Evolutionary conservation across 306 rosid species (phyloP).

Genomic region (Chamaecrista fasciculata): DNA sequence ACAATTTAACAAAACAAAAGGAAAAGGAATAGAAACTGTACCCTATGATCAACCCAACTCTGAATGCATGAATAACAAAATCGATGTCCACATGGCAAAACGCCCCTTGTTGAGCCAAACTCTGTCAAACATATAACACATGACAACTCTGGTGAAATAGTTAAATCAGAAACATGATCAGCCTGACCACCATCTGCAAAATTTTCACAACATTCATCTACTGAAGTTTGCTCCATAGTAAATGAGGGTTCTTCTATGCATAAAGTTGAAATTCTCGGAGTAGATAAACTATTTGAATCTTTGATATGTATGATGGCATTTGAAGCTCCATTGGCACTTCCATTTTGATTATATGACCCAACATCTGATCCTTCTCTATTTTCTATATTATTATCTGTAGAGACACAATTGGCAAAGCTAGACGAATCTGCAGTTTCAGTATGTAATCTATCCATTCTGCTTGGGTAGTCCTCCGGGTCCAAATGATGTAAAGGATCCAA

Average conservation of each 20-base stretch:
- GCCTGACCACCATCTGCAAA: conserved; percentile 22
- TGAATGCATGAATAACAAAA: conserved; percentile 83
- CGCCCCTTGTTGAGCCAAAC: conserved; percentile 70
- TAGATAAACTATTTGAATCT: conserved; percentile 21
- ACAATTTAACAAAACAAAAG: conserved; percentile 4
- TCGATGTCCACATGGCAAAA: conserved; percentile 86
- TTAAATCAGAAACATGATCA: conserved; percentile 33
- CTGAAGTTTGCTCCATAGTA: conserved; percentile 32
- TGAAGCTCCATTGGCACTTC: conserved; percentile 28
- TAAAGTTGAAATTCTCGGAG: conserved; percentile 26
- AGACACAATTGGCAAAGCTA: conserved; percentile 31
- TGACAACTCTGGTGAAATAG: conserved; percentile 56
- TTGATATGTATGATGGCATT: conserved; percentile 39
- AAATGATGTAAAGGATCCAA: conserved; percentile 36
- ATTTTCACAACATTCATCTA: conserved; percentile 41
- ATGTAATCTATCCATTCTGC: conserved; percentile 26
- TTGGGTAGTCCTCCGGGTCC: conserved; percentile 31
- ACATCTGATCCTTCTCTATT: conserved; percentile 36
- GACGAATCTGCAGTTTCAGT: conserved; percentile 37
- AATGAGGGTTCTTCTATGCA: conserved; percentile 32
- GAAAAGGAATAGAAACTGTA: conserved; percentile 32
- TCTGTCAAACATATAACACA: conserved; percentile 88
- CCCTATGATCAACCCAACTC: conserved; percentile 70
- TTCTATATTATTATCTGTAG: conserved; percentile 29
- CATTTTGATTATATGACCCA: conserved; percentile 31